Evolutionary conservation across 1,284 basidiomycete genomes (phyloP), one percentile per base, ranked within the genome.

Genomic region (Limonomyces culmigenus): DNA sequence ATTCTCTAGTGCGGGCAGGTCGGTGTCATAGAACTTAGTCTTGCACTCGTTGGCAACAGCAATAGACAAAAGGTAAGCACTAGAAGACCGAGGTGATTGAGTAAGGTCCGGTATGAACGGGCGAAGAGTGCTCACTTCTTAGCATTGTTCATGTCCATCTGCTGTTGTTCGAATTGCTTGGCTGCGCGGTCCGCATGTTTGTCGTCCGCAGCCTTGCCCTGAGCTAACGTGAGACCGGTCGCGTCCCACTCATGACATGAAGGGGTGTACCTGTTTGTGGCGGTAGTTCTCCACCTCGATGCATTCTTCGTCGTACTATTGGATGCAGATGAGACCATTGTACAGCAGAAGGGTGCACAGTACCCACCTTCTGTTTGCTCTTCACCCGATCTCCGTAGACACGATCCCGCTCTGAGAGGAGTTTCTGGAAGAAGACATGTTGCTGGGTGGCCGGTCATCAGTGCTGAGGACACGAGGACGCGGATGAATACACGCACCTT

Each of bases 281-380:
- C 77, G 71, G 45, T 70, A 67, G 16, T 62, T 54, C 47, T 79
- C 78, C 12, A 80, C 67, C 49, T 81, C 78, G 14, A 49, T 47
- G 49, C 83, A 86, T 45, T 80, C 73, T 29, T 74, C 74, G 43
- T 85, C 77, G 47, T 86, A 86, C 79, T 85, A 41, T n/a, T n/a
- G n/a, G n/a, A n/a, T n/a, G n/a, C n/a, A n/a, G n/a, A n/a, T n/a
- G n/a, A n/a, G n/a, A n/a, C n/a, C n/a, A n/a, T n/a, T n/a, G n/a
- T n/a, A n/a, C n/a, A n/a, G n/a, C n/a, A n/a, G n/a, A n/a, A n/a
- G n/a, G n/a, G n/a, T n/a, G 19, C 13, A 36, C 29, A 20, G 38
- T 10, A 31, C 43, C 17, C 41, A 67, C 80, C 69, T 83, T 84
- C 50, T 74, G 71, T 53, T 84, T 85, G 41, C 57, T 70, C 67